Evolutionary conservation across 495 filamentous ascomycete species (phyloP), one percentile per base, ranked within the genome.

Genomic region (Penicillium waksmanii): DNA sequence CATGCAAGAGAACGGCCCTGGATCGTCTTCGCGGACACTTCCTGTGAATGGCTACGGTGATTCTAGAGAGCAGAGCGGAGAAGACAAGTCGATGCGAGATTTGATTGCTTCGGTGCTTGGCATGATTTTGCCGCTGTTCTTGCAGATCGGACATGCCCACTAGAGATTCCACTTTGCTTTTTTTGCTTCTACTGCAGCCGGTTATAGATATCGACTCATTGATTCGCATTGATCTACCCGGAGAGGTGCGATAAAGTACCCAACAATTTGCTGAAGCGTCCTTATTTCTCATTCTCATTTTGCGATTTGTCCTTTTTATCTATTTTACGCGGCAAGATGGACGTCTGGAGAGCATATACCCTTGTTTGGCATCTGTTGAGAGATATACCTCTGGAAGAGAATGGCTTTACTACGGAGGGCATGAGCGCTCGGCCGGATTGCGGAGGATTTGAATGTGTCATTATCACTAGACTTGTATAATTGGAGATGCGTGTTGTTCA

Each of bases 121-220:
- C 52, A 97, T 98, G 92, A 73, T 96, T 50, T 68, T 98, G 61
- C 95, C 95, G 23, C 77, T 97, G 52, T 80, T 96, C 55, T 89
- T 95, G 44, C 93, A 96, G 74, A 85, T 96, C 58, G 94, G 95
- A 9, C 93, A 97, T 79, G 89, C 90, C 58, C 90, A 93, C 74
- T 91, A 61, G 46, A 85, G 52, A 13, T 47, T 34, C 2, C 38
- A 10, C 38, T 58, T 44, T n/a, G 36, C 31, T 52, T 51, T 23
- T 38, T 61, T 57, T 53, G 17, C 42, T 17, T 8, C 42, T 17
- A 18, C 18, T 36, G 11, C 36, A 47, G 43, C 50, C 19, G 21
- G 7, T 33, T 23, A 38, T 46, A 19, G n/a, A 46, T 46, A 3
- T 17, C 18, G n/a, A 46, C 17, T 31, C 27, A 19, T 17, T 19